Percentiles rank a stretch among this genome's conserved stretches.
These are phyloP conservation scores for Plasmodium reichenowi DNA, from an alignment of 169 alveolate genomes.

Conservation along the genomic window DNA sequence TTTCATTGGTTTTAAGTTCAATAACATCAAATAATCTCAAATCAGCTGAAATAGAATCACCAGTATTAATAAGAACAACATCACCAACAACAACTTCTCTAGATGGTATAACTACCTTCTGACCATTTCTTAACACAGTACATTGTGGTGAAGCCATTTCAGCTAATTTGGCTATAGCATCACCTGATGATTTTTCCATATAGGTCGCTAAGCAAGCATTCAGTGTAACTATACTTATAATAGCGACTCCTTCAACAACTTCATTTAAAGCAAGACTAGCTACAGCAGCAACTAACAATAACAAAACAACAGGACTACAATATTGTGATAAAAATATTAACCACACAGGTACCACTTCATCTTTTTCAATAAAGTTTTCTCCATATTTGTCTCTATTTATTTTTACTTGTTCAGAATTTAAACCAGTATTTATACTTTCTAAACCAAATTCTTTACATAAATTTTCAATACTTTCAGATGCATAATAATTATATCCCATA, in stretches of 20 bases:
- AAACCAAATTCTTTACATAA: conserved; percentile 85
- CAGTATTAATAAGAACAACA: conserved; percentile 91
- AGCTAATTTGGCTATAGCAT: conserved; percentile 93
- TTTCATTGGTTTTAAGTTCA: conserved; percentile 94
- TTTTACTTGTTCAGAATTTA: conserved; percentile 83
- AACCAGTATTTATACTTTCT: conserved; percentile 82
- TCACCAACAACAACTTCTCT: conserved; percentile 95
- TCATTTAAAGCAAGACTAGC: conserved; percentile 89
- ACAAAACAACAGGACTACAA: conserved; percentile 87
- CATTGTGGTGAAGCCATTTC: conserved; percentile 93
- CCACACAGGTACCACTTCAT: conserved; percentile 88
- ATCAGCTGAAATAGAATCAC: conserved; percentile 96
- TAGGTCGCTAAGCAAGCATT: conserved; percentile 94
- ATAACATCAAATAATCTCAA: conserved; percentile 90
- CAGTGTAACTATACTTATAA: conserved; percentile 89
- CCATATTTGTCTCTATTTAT: conserved; percentile 89
- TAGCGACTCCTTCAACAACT: conserved; percentile 92
- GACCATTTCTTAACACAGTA: conserved; percentile 89
- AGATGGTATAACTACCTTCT: conserved; percentile 86
- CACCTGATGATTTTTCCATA: conserved; percentile 92
- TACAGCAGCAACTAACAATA: conserved; percentile 88
- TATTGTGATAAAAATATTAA: conserved; percentile 89
- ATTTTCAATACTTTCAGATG: conserved; percentile 81
- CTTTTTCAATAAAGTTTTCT: conserved; percentile 88
- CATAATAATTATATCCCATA: conserved; percentile 82